Base-by-base conservation (phyloP, 176 grass and related monocot genomes). In the Lolium rigidum region DNA sequence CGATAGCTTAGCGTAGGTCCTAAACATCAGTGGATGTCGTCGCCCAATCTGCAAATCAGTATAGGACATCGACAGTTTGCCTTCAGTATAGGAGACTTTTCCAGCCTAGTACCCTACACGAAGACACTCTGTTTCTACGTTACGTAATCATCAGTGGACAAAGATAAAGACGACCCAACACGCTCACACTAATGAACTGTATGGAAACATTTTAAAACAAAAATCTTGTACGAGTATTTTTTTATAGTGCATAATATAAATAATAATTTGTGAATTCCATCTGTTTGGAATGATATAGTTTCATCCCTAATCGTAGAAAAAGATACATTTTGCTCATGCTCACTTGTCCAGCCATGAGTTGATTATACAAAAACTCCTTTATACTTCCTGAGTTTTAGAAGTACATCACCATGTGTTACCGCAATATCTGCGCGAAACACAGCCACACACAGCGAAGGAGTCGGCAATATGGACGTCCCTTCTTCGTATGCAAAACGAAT, bases 401-500 rank as follows among this genome's bases (percentile, higher is more conserved):
- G 31, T 35, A 35, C 31, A 35, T 35, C 31, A 35, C 31, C 31
- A 2, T 35, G 56, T 9, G 21, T 9, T 7, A 21, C 20, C 56
- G 18, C 7, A 9, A 20, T 20, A 20, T 35, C 31, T 35, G 31
- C 7, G 60, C 11, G 70, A 73, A 73, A 47, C 44, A 7, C 43
- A 73, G n/a, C 70, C 70, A 47, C 70, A 49, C 70, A 7, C 62
- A 65, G 12, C 3, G 46, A 47, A 73, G 44, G 11, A 48, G 14
- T 28, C 46, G 22, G 44, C 6, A 28, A 74, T 47, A 74, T 26
- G 21, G 12, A 51, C 0, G 24, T 17, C 47, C 47, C 46, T 51
- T 17, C 46, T 74, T 51, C 13, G 22, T 51, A 75, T 28, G 72
- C 72, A 26, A 75, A 75, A 28, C 46, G 72, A 75, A 75, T 25